Base-by-base conservation (phyloP, 305 asterid genomes). In the Galium porrigens region DNA sequence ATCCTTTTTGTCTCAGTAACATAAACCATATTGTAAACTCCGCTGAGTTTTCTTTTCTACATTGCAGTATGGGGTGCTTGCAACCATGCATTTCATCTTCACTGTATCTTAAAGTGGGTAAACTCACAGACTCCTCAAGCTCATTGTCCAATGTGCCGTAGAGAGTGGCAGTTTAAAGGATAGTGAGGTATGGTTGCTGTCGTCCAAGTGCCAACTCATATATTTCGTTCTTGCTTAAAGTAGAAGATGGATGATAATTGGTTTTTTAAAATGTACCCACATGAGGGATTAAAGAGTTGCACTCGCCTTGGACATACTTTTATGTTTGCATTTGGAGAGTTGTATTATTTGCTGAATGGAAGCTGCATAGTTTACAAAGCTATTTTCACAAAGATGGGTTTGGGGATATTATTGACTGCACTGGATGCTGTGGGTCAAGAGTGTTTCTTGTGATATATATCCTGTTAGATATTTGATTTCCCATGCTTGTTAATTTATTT, bases 61-160 rank as follows among this genome's bases (percentile, higher is more conserved):
- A 22, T 18, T 72, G 77, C 84, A 89, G 95, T 86, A 7, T 85
- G 89, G 95, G 94, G 95, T 7, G 82, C 88, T 33, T 90, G 97
- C 81, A 90, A 87, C 82, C 94, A 86, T 73, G 87, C 95, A 6
- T 90, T 90, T 78, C 97, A 90, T 82, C 95, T 90, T 44, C 95
- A 90, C 77, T 90, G 94, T 74, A 84, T 90, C 67, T 80, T 90
- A 77, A 90, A 90, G 78, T 90, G 95, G 97, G 95, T 90, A 68
- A 87, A 90, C 73, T 81, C 95, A 0, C 97, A 87, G 78, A 84
- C 95, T 62, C 69, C 88, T 37, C 94, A 83, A 74, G 94, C 97
- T 14, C 97, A 90, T 68, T 90, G 95, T 59, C 95, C 97, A 58
- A 86, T 90, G 88, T 90, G 97, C 65, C 94, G 94, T 41, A 74